A percentile compares a stretch with the other conserved stretches of the same genome.
Conservation (phyloP, 2,329 filamentous ascomycete genomes). For the Xylaria digitata region DNA sequence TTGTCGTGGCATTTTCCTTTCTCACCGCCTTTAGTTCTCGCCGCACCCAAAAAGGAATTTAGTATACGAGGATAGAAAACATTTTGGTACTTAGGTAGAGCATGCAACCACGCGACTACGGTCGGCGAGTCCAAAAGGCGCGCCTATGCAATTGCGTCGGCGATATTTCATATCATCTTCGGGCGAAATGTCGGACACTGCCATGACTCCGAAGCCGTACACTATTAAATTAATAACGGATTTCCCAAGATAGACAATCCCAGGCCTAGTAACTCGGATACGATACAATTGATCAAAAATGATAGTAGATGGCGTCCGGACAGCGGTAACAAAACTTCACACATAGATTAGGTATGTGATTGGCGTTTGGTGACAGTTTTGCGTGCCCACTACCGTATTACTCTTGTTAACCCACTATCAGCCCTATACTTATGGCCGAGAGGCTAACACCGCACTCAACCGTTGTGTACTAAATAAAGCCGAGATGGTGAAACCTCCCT, state of each 20-base stretch:
- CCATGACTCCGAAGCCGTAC: background rate
- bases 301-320: background rate
- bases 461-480: background rate
- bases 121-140: too few species aligned
- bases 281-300: background rate
- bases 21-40: constrained; percentile 1
- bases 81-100: too few species aligned
- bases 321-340: background rate
- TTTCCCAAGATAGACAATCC: background rate
- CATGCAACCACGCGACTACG: too few species aligned
- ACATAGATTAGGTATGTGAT: background rate
- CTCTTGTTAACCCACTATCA: background rate
- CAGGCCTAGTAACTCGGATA: background rate
- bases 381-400: background rate
- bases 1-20: background rate
- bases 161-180: too few species aligned
- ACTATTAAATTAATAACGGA: background rate
- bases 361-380: background rate
- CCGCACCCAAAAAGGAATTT: background rate
- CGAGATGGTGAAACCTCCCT: background rate
- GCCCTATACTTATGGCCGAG: background rate
- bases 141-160: too few species aligned
- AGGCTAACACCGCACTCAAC: background rate
- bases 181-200: background rate
- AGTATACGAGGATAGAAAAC: too few species aligned